These are phyloP conservation scores for Russula foetens DNA, from an alignment of 768 basidiomycete species.

Conservation along the genomic window DNA sequence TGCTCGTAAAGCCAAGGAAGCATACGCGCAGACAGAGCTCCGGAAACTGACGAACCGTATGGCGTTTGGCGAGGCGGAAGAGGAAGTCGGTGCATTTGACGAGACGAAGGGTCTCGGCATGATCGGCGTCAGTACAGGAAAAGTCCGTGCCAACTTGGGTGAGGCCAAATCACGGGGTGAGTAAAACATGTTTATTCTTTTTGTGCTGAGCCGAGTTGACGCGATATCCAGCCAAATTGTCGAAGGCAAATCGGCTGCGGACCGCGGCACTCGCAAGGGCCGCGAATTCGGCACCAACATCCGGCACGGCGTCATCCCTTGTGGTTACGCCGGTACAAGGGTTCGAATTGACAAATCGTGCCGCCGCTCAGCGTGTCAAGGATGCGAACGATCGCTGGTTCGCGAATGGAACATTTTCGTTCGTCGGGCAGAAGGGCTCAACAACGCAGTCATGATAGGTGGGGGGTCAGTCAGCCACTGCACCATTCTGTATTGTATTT, in stretches of 20 bases:
- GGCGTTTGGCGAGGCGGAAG: constrained; percentile 91
- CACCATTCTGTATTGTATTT: background rate
- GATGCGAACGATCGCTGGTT: constrained; percentile 99
- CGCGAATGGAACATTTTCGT: constrained; percentile 75
- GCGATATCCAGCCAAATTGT: constrained; percentile 71
- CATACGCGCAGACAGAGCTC: constrained; percentile 92
- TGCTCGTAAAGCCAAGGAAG: constrained; percentile 97
- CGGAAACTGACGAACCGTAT: constrained; percentile 96
- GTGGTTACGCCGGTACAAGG: constrained; percentile 97
- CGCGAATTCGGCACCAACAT: constrained; percentile 48
- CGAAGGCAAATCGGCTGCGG: constrained; percentile 88
- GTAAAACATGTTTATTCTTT: constrained; percentile 23
- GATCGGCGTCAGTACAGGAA: constrained; percentile 83
- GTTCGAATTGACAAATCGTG: constrained; percentile 90
- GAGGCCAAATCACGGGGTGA: constrained; percentile 88
- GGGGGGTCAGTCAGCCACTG: background rate
- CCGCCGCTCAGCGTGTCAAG: constrained; percentile 81
- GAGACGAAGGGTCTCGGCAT: constrained; percentile 98
- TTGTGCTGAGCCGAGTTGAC: constrained; percentile 2
- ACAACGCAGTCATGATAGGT: background rate
- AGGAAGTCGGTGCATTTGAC: constrained; percentile 94
- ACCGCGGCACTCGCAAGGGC: constrained; percentile 76
- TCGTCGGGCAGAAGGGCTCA: constrained; percentile 51
- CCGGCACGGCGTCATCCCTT: constrained; percentile 86
- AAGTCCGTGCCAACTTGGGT: constrained; percentile 79